Base-by-base conservation (phyloP, 768 basidiomycete genomes). In the Rhizopogon salebrosus region DNA sequence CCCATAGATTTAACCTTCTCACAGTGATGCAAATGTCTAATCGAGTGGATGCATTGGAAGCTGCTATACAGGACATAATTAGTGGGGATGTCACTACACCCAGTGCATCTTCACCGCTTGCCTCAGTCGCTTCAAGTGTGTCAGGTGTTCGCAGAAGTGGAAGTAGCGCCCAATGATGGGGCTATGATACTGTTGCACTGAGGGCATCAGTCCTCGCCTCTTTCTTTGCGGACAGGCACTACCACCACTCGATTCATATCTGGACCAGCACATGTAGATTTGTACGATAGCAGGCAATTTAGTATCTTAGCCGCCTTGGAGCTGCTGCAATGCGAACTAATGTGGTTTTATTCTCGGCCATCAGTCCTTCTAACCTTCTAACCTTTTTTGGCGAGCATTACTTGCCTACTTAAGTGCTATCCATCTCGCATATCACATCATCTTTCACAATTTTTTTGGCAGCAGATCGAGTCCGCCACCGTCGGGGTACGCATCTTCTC, bases 11-110 rank as follows among this genome's bases (percentile, higher is more conserved):
- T 54, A 46, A 57, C 37, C 52, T 54, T 22, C 50, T 48, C 20
- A 34, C 63, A 95, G 94, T 97, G 94, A 81, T 73, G 51, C 88
- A 92, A 61, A 97, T 95, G 94, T 95, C 93, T 1, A 80, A 82
- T 36, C 81, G 94, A 40, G 93, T 97, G 20, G 93, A 97, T 62
- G 81, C 89, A 16, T 75, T 97, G 27, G 94, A 97, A 64, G 83
- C 83, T 16, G 83, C 93, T 10, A 94, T 97, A 51, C 91, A 94
- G 59, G 93, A 95, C 62, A 89, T 95, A 43, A 93, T 97, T 63
- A 89, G 85, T 55, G 84, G 83, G 26, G 89, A 88, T 54, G 67
- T 80, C 14, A 56, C 70, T 34, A 62, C 74, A 4, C 64, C 73
- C 23, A 82, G 76, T 57, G 70, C 83, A 36, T 80, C 85, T 10